Evolutionary conservation across 257 asterid species (phyloP), one percentile per base, ranked within the genome.

Genomic region (Lithospermum erythrorhizon): DNA sequence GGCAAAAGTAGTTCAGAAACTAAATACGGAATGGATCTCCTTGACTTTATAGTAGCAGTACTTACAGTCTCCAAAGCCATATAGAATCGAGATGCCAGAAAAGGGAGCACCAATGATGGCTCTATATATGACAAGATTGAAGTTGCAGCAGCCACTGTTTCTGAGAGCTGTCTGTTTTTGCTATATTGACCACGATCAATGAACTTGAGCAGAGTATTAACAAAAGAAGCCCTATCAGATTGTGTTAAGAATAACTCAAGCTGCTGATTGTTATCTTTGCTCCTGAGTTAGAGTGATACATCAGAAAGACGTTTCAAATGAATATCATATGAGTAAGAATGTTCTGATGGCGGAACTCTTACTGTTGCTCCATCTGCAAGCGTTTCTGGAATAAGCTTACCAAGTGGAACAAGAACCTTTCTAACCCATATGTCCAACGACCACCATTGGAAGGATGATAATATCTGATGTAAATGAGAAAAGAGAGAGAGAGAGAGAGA

Each of bases 371-470:
- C 64, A 62, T 77, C 68, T 73, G 95, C 89, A 93, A 83, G 51
- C 99, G 93, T 68, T 84, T 86, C 76, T 73, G 90, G 76, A 89
- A 93, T 55, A 61, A 63, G 70, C 69, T 70, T 74, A 93, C 99
- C 83, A 89, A 75, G 79, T 93, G 81, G 75, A 74, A 89, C 88
- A 93, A 79, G 68, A 93, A 77, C 32, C 86, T 78, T 79, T 86
- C 99, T 68, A 93, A 74, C 16, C 96, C 73, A 78, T 81, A 84
- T 48, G 99, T 89, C 99, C 99, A 93, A 58, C 95, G 94, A 66
- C 99, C 99, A 69, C 99, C 99, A 81, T 93, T 93, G 27, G 99
- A 93, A 69, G 99, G 99, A 72, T 93, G 99, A 80, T 93, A 93
- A 77, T 93, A 93, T 78, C 99, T 93, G 68, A 57, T 74, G 53